Evolutionary conservation across 2,329 filamentous ascomycete genomes (phyloP), one percentile per base, ranked within the genome.

Genomic region (Herpomyces periplanetae): DNA sequence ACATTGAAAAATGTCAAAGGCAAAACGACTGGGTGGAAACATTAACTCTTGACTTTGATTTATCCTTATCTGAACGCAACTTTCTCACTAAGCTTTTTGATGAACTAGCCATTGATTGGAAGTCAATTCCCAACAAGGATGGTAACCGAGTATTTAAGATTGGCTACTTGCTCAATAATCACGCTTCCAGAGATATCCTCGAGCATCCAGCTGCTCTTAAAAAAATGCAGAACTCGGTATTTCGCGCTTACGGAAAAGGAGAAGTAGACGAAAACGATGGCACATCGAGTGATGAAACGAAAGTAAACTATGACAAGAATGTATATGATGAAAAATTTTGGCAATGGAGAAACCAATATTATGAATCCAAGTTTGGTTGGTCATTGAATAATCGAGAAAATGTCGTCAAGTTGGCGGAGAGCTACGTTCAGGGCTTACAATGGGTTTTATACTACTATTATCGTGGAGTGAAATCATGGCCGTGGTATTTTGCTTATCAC

Each of bases 381-480:
- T 56, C 60, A 8, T 45, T 64, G 5, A 61, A 69, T 18, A 62
- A 68, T 29, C 61, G 75, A 27, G 56, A 56, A 15, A 69, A 85
- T 36, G 48, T 91, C 33, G 59, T 47, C 20, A 60, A 63, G 26
- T 46, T 96, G 24, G 63, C 68, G 11, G 71, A 91, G 39, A 96
- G 91, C 39, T 96, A 96, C 31, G 71, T 96, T 4, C 68, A 96
- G 40, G 80, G 80, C 24, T 43, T 96, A 24, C 80, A 96, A 36
- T 96, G 80, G 84, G 80, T 96, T 16, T 45, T 96, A 19, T 88
- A 63, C 39, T 96, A 96, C 44, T 96, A 96, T 40, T 96, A 96
- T 41, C 61, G 62, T 20, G 80, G 80, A 25, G 80, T 96, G 24
- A 80, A 69, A 8, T 91, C 75, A 6, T 96, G 80, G 80, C 71